phyloP scores from a whole-genome alignment of 2,329 filamentous ascomycete genomes.

The Nannizziopsis barbatae region DNA sequence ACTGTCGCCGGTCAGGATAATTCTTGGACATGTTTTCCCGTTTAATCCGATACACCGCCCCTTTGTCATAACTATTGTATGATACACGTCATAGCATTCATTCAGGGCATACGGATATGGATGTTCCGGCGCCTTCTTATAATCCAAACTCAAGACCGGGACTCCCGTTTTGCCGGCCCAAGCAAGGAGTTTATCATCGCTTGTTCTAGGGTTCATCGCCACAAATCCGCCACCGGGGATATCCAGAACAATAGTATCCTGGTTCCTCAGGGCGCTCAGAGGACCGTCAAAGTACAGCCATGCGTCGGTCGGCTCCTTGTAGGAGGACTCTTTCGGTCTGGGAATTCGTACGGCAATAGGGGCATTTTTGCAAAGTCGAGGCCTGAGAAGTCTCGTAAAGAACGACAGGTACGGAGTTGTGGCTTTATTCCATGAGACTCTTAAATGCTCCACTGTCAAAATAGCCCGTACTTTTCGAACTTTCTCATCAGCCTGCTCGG shows the following conservation, averaged over 20 bases:
- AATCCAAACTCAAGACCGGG: conserved; percentile 85
- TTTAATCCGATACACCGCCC: conserved; percentile 66
- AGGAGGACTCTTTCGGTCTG: conserved; percentile 65
- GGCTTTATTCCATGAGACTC: conserved; percentile 91
- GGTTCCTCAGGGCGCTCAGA: conserved; percentile 60
- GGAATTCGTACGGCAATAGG: conserved; percentile 77
- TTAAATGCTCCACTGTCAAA: conserved; percentile 79
- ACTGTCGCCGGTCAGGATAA: conserved; percentile 68
- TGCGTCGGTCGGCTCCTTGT: conserved; percentile 67
- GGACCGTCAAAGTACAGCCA: conserved; percentile 96
- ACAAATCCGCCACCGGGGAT: conserved; percentile 92
- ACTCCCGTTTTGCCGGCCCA: conserved; percentile 84
- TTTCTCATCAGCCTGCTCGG: conserved; percentile 92
- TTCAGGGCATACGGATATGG: conserved; percentile 79
- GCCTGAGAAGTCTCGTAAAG: conserved; percentile 60
- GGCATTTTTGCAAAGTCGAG: conserved; percentile 66
- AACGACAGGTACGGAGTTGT: conserved; percentile 74
- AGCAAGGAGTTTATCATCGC: conserved; percentile 84
- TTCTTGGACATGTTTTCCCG: conserved; percentile 52
- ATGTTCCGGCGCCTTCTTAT: conserved; percentile 73
- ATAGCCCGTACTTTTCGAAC: conserved; percentile 79
- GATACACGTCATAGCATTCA: conserved; percentile 78
- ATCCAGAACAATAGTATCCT: conserved; percentile 72
- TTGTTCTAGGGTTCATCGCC: conserved; percentile 87
- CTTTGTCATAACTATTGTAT: conserved; percentile 58